Conservation (phyloP, 2,329 filamentous ascomycete genomes). For the Sarocladium kiliense region DNA sequence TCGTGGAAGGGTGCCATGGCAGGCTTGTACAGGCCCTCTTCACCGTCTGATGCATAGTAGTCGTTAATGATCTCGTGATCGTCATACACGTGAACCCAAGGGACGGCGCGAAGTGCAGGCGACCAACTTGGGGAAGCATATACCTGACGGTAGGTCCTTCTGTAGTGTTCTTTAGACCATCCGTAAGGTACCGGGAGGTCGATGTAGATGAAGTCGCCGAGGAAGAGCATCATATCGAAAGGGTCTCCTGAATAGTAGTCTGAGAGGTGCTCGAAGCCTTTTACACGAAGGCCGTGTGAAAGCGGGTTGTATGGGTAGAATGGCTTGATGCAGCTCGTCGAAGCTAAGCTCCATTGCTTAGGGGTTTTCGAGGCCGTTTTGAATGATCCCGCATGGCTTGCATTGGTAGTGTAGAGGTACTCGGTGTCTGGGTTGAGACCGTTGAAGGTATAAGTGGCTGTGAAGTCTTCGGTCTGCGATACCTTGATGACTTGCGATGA, state of each 20-base stretch:
- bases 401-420: constrained; percentile 58
- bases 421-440: constrained; percentile 49
- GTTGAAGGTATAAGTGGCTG: constrained; percentile 45
- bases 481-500: constrained; percentile 40
- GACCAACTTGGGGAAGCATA: constrained; percentile 64
- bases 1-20: constrained; percentile 60
- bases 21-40: constrained; percentile 54
- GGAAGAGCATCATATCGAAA: constrained; percentile 45
- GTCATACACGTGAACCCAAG: constrained; percentile 67
- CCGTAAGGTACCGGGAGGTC: constrained; percentile 41
- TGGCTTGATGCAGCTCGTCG: constrained; percentile 65
- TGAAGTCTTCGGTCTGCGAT: constrained; percentile 55
- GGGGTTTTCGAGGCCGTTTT: constrained; percentile 41
- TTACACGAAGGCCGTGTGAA: constrained; percentile 55
- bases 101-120: constrained; percentile 35
- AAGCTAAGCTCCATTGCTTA: constrained; percentile 49
- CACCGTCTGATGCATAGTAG: constrained; percentile 53
- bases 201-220: constrained; percentile 57
- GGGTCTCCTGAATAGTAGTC: constrained; percentile 8
- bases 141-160: constrained; percentile 51
- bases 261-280: constrained; percentile 45
- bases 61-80: constrained; percentile 70
- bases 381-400: constrained; percentile 58
- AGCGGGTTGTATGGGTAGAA: constrained; percentile 61
- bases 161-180: constrained; percentile 15